Evolutionary conservation across 306 rosid species (phyloP).

Genomic region (Fagus crenata): DNA sequence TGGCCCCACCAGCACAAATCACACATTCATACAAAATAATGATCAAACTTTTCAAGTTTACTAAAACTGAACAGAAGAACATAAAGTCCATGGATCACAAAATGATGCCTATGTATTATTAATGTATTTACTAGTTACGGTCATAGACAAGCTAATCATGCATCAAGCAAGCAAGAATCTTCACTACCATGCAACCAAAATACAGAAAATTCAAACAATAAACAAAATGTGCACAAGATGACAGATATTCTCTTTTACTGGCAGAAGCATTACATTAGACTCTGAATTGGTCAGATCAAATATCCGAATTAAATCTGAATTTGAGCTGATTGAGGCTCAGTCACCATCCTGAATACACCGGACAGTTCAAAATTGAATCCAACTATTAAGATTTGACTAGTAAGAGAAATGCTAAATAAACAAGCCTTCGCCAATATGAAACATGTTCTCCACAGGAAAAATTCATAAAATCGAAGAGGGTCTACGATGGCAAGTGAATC

Average conservation of each 20-base stretch:
- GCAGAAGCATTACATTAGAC: no score
- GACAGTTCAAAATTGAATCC: no score
- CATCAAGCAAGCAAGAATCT: neutral
- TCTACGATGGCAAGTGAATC: neutral
- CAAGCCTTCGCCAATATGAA: neutral
- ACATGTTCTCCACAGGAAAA: neutral
- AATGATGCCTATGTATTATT: neutral
- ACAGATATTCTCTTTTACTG: no score
- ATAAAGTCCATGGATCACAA: neutral
- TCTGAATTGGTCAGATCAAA: no score
- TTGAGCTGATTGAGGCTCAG: no score
- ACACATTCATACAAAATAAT: slow-evolving; percentile 27
- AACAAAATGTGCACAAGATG: no score
- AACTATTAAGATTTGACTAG: neutral
- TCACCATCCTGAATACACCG: no score
- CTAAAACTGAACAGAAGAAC: slow-evolving; percentile 17
- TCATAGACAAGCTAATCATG: neutral
- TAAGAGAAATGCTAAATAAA: neutral
- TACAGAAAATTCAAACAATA: no score
- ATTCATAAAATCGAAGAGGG: neutral
- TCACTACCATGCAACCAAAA: no score
- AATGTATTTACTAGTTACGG: neutral
- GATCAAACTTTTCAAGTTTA: slow-evolving; percentile 13
- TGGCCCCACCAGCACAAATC: slow-evolving; percentile 37
- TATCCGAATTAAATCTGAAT: no score